Evolutionary conservation across 148 eudicot species (phyloP).

Genomic region (Camellia lanceoleosa): DNA sequence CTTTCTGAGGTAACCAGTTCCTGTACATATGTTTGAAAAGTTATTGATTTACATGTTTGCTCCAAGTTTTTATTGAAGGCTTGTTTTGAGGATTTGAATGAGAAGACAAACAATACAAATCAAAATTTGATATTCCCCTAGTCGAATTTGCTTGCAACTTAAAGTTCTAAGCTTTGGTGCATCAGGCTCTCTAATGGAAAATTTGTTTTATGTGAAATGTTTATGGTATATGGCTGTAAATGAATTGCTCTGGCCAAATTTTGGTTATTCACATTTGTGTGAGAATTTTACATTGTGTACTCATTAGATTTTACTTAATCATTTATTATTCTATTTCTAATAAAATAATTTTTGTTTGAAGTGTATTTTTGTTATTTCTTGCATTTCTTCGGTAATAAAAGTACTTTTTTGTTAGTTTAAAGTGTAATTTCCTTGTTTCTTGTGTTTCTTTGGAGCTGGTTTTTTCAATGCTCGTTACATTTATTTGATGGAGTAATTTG

Average conservation of each 20-base stretch:
- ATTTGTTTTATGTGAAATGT: background rate
- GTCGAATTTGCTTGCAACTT: background rate
- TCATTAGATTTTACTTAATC: background rate
- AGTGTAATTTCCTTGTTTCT: too few species aligned
- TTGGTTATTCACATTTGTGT: background rate
- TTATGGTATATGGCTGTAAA: background rate
- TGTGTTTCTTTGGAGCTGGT: too few species aligned
- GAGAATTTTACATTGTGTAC: background rate
- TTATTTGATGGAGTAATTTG: background rate
- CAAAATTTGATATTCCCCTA: background rate
- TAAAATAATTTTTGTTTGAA: too few species aligned
- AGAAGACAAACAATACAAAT: too few species aligned
- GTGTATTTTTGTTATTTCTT: background rate
- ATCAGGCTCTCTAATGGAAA: background rate
- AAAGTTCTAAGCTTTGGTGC: background rate
- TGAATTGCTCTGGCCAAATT: background rate
- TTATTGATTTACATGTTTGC: too few species aligned
- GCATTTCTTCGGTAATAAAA: background rate
- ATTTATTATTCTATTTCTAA: background rate
- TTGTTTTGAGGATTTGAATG: too few species aligned
- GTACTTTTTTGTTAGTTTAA: too few species aligned
- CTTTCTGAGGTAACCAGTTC: background rate
- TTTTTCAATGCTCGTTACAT: too few species aligned
- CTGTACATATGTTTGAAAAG: background rate
- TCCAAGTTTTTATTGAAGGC: too few species aligned